A percentile compares a stretch with the other conserved stretches of the same genome.
Conservation (phyloP, 768 basidiomycete genomes). For the Neoboletus brunneissimus region DNA sequence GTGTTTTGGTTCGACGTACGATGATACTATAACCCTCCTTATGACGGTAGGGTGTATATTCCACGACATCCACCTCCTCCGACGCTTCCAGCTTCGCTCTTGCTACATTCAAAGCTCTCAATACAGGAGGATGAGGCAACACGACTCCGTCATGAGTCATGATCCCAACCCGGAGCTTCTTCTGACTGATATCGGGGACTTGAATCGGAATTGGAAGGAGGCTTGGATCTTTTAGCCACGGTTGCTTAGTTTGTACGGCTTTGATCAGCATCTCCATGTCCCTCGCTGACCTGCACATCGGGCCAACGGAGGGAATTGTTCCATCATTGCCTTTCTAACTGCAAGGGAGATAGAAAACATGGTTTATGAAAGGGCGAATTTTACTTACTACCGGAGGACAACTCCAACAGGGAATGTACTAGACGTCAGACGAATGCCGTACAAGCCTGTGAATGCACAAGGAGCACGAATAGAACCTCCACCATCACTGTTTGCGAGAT, state of each 20-base stretch:
- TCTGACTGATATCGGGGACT: conserved; percentile 26
- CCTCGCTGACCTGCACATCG: conserved; percentile 29
- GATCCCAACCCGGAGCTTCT: conserved; percentile 28
- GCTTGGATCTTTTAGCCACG: conserved; percentile 41
- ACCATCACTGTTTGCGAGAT: conserved; percentile 18
- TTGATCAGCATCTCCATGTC: conserved; percentile 23
- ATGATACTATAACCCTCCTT: conserved; percentile 33
- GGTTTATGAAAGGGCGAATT: background rate
- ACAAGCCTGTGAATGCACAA: conserved; percentile 36
- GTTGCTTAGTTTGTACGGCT: conserved; percentile 32
- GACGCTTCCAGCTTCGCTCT: conserved; percentile 36
- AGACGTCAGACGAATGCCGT: conserved; percentile 40
- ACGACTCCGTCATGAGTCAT: conserved; percentile 38
- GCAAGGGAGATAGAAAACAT: conserved; percentile 10
- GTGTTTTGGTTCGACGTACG: conserved; percentile 10
- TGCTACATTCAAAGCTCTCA: conserved; percentile 37
- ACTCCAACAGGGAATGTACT: conserved; percentile 27
- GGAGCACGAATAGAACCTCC: conserved; percentile 43
- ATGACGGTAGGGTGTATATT: conserved; percentile 38
- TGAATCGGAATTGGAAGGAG: conserved; percentile 29
- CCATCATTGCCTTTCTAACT: conserved; percentile 28
- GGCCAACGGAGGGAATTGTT: conserved; percentile 10
- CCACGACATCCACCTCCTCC: conserved; percentile 34
- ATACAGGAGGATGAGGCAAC: conserved; percentile 40
- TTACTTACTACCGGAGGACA: conserved; percentile 21